phyloP scores from a whole-genome alignment of 441 rosid genomes.

The Populus hybrid region DNA sequence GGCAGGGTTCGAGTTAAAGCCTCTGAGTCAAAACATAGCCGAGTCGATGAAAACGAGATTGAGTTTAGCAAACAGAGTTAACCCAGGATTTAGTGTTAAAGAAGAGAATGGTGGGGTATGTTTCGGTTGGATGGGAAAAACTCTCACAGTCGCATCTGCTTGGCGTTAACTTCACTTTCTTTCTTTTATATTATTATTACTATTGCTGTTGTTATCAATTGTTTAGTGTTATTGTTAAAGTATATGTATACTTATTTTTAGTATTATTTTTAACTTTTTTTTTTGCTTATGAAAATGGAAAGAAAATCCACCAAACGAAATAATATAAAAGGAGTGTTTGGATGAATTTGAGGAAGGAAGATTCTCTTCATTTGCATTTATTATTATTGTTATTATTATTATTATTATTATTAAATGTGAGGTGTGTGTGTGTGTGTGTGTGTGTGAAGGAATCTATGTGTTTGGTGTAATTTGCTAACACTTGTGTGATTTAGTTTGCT shows the following conservation, averaged over 20 bases:
- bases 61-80: conserved; percentile 40
- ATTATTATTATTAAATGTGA: neutral
- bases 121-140: conserved; percentile 89
- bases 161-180: conserved; percentile 64
- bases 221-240: too few relatives aligned
- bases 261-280: conserved; percentile 33
- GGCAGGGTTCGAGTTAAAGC: conserved; percentile 82
- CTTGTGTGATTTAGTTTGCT: neutral
- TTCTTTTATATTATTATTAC: conserved; percentile 30
- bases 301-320: conserved; percentile 26
- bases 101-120: conserved; percentile 80
- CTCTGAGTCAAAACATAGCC: conserved; percentile 48
- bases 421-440: neutral
- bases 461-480: conserved; percentile 8
- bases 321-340: conserved; percentile 38
- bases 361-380: conserved; percentile 8
- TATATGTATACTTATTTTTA: neutral
- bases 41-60: conserved; percentile 59
- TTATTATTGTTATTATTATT: neutral
- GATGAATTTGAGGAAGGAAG: conserved; percentile 31
- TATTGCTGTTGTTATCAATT: conserved; percentile 6
- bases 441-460: conserved; percentile 3
- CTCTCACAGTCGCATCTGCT: conserved; percentile 95
- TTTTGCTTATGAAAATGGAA: conserved; percentile 29
- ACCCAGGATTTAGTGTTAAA: conserved; percentile 74